Base-by-base conservation (phyloP, 2,329 filamentous ascomycete genomes). In the Pseudocercospora musae region DNA sequence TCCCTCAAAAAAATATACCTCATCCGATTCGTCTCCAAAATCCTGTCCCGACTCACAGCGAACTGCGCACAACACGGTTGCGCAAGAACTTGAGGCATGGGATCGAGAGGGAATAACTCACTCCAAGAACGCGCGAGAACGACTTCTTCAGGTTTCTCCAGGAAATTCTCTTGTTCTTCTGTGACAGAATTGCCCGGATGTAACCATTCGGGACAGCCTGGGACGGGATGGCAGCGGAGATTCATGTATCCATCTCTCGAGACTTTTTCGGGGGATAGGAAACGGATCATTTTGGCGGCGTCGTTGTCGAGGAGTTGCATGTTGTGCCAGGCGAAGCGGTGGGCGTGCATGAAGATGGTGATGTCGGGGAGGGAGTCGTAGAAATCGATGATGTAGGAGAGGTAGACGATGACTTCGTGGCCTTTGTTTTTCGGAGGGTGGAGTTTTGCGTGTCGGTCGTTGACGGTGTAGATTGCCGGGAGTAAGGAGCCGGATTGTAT, bases 11-110 rank as follows among this genome's bases (percentile, higher is more conserved):
- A 82, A 20, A 84, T 75, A 69, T 84, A 88, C 50, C 81, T 79
- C 23, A 79, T 77, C 57, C 80, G 78, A 1, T 84, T 83, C 33
- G 83, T 80, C 1, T 80, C 76, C 9, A 77, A 81, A 57, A 88
- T 85, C 3, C 84, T 80, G 46, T 87, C 84, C 2, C 81, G 75
- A 6, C 82, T 84, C 3, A 88, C 74, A 8, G 85, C 86, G 68
- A 89, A 88, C 67, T 89, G 86, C 1, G 84, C 84, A 69, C 86
- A 88, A 71, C 86, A 88, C 3, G 86, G 83, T 66, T 87, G 85
- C 1, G 84, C 81, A 0, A 88, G 78, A 0, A 85, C 80, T 1
- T 69, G 67, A 0, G 81, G 81, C 1, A 83, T 74, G 10, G 76
- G 74, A 56, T 81, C 79, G 4, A 78, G 66, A 1, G 81, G 81